Evolutionary conservation across 768 basidiomycete species (phyloP).

Genomic region (Pisolithus microcarpus): DNA sequence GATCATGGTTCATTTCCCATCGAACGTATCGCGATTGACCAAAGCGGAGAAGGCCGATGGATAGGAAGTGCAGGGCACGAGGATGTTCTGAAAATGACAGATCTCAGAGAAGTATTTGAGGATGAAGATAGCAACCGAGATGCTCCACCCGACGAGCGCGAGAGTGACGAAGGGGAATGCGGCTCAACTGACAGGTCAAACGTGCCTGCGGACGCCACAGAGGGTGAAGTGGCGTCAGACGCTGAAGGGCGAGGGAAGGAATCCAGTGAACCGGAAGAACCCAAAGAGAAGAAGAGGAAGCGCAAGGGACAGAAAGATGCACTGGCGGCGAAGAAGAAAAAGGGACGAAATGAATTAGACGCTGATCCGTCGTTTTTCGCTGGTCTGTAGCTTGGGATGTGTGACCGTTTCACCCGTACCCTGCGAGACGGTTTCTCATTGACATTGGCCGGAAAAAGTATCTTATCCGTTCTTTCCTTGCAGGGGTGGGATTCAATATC

Average conservation of each 20-base stretch:
- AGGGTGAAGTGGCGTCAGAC: conserved; percentile 1
- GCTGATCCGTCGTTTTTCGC: conserved; percentile 61
- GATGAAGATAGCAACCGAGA: conserved; percentile 28
- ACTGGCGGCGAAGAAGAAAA: conserved; percentile 38
- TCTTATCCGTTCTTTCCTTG: too few species aligned
- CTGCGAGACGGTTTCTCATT: too few species aligned
- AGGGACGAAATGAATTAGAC: conserved; percentile 52
- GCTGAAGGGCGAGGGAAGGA: conserved; percentile 18
- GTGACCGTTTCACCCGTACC: background rate
- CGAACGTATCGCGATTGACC: conserved; percentile 72
- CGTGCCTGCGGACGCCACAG: conserved; percentile 7
- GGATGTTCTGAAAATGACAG: conserved; percentile 76
- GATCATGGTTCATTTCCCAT: conserved; percentile 92
- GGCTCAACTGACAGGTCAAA: conserved; percentile 2
- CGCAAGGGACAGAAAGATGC: conserved; percentile 48
- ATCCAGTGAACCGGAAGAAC: conserved; percentile 20
- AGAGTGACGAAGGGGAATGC: conserved; percentile 11
- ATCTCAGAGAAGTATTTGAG: conserved; percentile 70
- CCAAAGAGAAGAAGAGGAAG: conserved; percentile 46
- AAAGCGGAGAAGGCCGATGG: conserved; percentile 61
- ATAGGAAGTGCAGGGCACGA: conserved; percentile 93
- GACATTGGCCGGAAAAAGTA: too few species aligned
- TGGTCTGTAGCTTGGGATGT: conserved; percentile 36
- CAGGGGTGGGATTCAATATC: too few species aligned
- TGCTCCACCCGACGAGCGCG: conserved; percentile 18